A percentile compares a stretch with the other conserved stretches of the same genome.
phyloP scores from a whole-genome alignment of 192 early-diverging fungal genomes.

The Physocladia obscura region DNA sequence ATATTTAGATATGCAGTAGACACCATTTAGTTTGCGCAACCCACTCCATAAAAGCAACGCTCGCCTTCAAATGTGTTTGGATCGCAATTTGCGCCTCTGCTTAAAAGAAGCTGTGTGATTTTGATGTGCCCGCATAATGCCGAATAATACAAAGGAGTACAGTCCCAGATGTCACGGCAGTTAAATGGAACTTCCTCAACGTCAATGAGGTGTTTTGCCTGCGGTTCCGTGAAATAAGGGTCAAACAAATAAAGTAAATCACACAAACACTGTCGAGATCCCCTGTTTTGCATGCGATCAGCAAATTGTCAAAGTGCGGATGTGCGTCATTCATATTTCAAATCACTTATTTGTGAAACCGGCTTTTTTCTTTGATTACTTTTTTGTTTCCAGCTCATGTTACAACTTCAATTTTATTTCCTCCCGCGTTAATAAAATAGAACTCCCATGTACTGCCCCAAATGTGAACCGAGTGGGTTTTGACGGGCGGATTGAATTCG shows the following conservation, averaged over 20 bases:
- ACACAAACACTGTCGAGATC: slow-evolving; percentile 40
- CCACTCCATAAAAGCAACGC: slow-evolving; percentile 40
- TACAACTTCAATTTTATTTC: too few species aligned
- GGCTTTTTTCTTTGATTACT: neutral
- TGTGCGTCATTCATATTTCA: slow-evolving; percentile 26
- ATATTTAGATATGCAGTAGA: neutral
- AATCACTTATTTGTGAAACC: neutral
- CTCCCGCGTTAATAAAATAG: too few species aligned
- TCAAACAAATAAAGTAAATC: neutral
- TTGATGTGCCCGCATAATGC: slow-evolving; percentile 48
- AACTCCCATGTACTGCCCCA: too few species aligned
- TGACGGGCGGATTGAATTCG: too few species aligned
- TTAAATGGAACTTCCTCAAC: slow-evolving; percentile 46
- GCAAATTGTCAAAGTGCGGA: slow-evolving; percentile 44
- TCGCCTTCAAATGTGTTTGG: slow-evolving; percentile 56
- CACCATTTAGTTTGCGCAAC: slow-evolving; percentile 26
- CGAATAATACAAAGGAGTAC: slow-evolving; percentile 44
- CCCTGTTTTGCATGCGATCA: slow-evolving; percentile 40
- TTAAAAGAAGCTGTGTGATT: slow-evolving; percentile 45
- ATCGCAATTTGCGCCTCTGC: slow-evolving; percentile 51
- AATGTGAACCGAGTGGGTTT: too few species aligned
- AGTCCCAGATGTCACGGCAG: slow-evolving; percentile 49
- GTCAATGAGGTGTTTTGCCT: slow-evolving; percentile 27
- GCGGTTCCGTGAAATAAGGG: neutral
- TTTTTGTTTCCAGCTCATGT: neutral